A percentile compares a stretch with the other conserved stretches of the same genome.
These are phyloP conservation scores for Oemleria cerasiformis DNA, from an alignment of 306 rosid genomes.

Conservation along the genomic window DNA sequence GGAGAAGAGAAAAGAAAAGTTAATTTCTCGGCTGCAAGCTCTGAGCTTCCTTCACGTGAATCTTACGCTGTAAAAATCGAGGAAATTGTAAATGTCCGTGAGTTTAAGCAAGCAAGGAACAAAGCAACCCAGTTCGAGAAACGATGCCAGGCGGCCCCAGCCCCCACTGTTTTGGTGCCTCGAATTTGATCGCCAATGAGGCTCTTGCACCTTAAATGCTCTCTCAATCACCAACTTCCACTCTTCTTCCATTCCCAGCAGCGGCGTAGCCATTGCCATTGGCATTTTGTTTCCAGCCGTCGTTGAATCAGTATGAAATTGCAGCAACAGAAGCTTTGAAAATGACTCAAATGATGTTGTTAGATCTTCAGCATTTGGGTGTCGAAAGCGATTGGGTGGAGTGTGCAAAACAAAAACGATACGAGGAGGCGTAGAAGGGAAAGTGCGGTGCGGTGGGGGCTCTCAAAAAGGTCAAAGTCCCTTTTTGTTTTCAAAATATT, in stretches of 20 bases:
- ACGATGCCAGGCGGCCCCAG: conserved; percentile 3
- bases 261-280: neutral
- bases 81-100: conserved; percentile 28
- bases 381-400: neutral
- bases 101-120: neutral
- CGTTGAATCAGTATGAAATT: neutral
- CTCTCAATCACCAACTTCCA: too few species aligned
- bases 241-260: too few species aligned
- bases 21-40: conserved; percentile 34
- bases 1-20: conserved; percentile 29
- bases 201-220: conserved; percentile 19
- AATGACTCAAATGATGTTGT: neutral
- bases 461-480: neutral
- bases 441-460: neutral
- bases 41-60: conserved; percentile 49
- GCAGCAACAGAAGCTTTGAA: neutral
- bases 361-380: conserved; percentile 17
- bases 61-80: conserved; percentile 15
- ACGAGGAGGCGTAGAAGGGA: neutral
- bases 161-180: conserved; percentile 12
- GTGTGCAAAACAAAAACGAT: neutral
- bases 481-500: conserved; percentile 1
- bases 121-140: neutral
- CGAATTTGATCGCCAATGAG: conserved; percentile 27
- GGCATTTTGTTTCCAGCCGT: neutral